These are phyloP conservation scores for Circinella minor DNA, from an alignment of 371 early-diverging fungal genomes.

Conservation along the genomic window DNA sequence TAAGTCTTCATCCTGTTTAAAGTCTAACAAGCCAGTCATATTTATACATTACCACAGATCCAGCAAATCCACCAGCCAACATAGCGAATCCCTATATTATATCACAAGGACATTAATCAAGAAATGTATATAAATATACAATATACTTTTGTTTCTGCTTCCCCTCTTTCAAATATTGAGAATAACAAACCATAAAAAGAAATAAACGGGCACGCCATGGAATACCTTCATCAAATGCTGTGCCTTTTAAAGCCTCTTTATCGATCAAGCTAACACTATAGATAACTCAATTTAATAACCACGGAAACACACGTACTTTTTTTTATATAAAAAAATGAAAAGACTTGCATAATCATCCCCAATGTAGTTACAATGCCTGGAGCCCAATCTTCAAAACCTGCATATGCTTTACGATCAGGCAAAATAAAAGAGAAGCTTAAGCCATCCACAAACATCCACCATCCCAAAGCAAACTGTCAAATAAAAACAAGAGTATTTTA, in stretches of 20 bases:
- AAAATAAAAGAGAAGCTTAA: slow-evolving; percentile 37
- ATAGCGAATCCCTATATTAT: slow-evolving; percentile 63
- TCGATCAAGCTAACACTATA: slow-evolving; percentile 50
- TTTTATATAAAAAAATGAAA: neutral
- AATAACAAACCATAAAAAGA: slow-evolving; percentile 56
- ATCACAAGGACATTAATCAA: neutral
- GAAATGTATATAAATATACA: neutral
- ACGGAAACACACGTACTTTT: neutral
- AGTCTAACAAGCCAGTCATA: no score
- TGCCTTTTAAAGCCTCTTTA: slow-evolving; percentile 57
- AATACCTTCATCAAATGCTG: slow-evolving; percentile 38
- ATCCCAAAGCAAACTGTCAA: slow-evolving; percentile 76
- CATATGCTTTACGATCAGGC: slow-evolving; percentile 36
- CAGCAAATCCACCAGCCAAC: slow-evolving; percentile 76
- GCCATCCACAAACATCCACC: slow-evolving; percentile 86
- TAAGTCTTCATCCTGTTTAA: no score
- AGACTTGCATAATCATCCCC: slow-evolving; percentile 71
- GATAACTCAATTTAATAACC: neutral
- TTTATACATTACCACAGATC: slow-evolving; percentile 59
- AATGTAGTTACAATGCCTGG: slow-evolving; percentile 76
- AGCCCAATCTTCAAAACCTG: slow-evolving; percentile 81
- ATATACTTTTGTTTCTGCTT: neutral
- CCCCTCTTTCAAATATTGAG: neutral
- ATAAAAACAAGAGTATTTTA: neutral
- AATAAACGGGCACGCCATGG: slow-evolving; percentile 68